Evolutionary conservation across 2,329 filamentous ascomycete species (phyloP), one percentile per base, ranked within the genome.

Genomic region (Huntiella omanensis): DNA sequence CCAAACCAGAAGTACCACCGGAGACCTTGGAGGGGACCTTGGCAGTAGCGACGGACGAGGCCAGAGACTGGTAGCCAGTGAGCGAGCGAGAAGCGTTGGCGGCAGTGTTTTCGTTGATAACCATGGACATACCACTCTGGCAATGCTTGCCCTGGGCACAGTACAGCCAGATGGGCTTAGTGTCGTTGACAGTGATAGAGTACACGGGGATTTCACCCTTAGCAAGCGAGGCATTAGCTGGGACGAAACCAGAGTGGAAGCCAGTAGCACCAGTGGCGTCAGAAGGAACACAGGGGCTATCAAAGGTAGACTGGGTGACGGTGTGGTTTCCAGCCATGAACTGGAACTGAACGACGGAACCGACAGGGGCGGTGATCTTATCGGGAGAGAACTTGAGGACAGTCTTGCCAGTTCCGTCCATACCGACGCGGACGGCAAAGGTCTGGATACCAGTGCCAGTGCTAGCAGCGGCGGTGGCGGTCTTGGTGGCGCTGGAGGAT

Each of bases 101-200:
- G 17, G 61, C 53, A 32, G 68, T 66, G 77, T 79, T 68, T 63
- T 74, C 74, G 61, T 87, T 86, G 58, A 86, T 77, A 32, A 83
- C 80, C 65, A 83, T 79, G 48, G 71, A 69, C 79, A 86, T 86
- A 51, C 80, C 80, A 41, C 58, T 63, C 60, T 85, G 73, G 62
- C 83, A 91, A 64, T 91, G 83, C 56, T 69, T 73, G 40, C 59
- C 75, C 60, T 85, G 78, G 28, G 75, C 76, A 64, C 83, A 88
- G 69, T 80, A 88, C 53, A 83, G 64, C 82, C 83, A 91, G 53
- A 87, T 67, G 28, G 83, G 83, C 47, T 70, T 78, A 39, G 69
- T 73, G 60, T 75, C 68, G 56, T 77, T 78, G 59, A 91, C 64
- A 59, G 69, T 69, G 55, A 88, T 65, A 49, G 78, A 84, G 62